Conservation (phyloP, 2,329 filamentous ascomycete genomes). For the Biscogniauxia mediterranea region DNA sequence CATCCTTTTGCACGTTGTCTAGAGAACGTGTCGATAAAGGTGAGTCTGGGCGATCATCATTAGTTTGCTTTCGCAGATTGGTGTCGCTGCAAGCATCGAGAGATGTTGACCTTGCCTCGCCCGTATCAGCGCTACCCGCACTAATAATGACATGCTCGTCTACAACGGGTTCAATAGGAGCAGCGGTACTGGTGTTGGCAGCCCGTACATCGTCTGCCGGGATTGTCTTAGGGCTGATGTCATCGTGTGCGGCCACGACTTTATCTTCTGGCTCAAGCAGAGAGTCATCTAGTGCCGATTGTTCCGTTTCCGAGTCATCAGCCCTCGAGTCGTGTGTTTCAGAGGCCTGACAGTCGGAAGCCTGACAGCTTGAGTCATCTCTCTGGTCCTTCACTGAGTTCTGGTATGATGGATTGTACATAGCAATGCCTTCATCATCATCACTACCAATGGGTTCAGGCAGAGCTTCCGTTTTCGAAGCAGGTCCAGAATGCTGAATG, state of each 20-base stretch:
- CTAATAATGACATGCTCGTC: neutral
- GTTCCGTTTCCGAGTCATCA: neutral
- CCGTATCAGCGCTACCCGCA: slow-evolving; percentile 1
- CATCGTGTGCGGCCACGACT: neutral
- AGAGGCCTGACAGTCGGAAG: neutral
- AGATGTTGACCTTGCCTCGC: slow-evolving; percentile 9
- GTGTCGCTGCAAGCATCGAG: slow-evolving; percentile 9
- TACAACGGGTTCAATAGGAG: neutral
- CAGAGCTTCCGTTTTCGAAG: slow-evolving; percentile 6
- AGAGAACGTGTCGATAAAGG: slow-evolving; percentile 11
- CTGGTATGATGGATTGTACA: slow-evolving; percentile 15
- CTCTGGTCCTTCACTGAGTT: neutral
- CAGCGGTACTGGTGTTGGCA: slow-evolving; percentile 2
- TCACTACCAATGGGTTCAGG: slow-evolving; percentile 11
- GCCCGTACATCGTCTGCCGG: slow-evolving; percentile 2
- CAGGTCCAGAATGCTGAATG: slow-evolving; percentile 19
- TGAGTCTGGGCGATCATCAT: slow-evolving; percentile 15
- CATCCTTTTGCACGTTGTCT: slow-evolving; percentile 3
- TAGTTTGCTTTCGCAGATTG: slow-evolving; percentile 15
- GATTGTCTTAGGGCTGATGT: slow-evolving; percentile 1
- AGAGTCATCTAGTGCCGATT: neutral
- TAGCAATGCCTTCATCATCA: slow-evolving; percentile 30
- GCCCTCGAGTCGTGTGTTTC: neutral
- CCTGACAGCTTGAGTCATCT: neutral
- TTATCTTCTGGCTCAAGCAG: neutral